These are phyloP conservation scores for Boletus rex-veris DNA, from an alignment of 768 basidiomycete genomes.

Conservation along the genomic window DNA sequence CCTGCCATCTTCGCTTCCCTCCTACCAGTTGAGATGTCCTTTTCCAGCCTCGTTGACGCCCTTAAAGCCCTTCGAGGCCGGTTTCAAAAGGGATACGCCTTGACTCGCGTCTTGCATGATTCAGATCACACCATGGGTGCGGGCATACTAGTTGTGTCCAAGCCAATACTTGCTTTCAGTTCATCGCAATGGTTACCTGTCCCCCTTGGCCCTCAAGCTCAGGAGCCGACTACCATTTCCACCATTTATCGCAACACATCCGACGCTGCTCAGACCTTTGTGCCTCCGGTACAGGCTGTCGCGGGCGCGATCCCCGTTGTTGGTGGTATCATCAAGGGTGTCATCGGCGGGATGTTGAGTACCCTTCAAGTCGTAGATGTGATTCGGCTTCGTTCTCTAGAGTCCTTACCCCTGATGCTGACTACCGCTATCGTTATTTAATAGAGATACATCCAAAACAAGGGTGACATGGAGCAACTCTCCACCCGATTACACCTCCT, in stretches of 20 bases:
- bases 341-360: neutral
- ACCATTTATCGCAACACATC: neutral
- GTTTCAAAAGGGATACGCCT: neutral
- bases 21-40: too few species aligned
- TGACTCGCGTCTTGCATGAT: too few species aligned
- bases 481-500: neutral
- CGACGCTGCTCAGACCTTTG: neutral
- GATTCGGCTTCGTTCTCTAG: neutral
- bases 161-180: too few species aligned
- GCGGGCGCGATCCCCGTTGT: neutral
- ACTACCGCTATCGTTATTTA: neutral
- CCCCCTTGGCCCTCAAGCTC: neutral
- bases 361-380: slow-evolving; percentile 3
- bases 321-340: slow-evolving; percentile 1
- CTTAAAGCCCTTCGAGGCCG: neutral
- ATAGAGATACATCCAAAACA: slow-evolving; percentile 4
- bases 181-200: too few species aligned
- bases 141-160: too few species aligned
- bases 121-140: too few species aligned
- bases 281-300: neutral
- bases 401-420: neutral
- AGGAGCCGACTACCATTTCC: neutral
- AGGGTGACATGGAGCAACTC: neutral
- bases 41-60: neutral
- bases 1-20: too few species aligned